Percentiles rank a stretch among this genome's conserved stretches.
Evolutionary conservation across 192 early-diverging fungal genomes (phyloP).

Genomic region (Backusella psychrophila): DNA sequence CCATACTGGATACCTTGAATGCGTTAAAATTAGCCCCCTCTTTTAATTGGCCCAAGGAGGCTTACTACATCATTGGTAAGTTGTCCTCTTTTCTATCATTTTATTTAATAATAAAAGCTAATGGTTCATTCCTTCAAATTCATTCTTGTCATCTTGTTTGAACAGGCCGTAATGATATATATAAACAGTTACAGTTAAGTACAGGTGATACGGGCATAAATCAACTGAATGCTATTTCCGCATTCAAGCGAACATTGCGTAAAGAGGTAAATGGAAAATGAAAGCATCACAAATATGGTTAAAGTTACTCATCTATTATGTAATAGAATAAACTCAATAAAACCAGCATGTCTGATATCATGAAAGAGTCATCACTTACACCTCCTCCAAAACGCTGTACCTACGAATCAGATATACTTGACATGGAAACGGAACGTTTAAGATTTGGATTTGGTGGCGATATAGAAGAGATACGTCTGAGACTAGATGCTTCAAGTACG

Average conservation of each 20-base stretch:
- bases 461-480: not conserved
- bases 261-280: not conserved
- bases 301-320: no score
- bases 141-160: not conserved
- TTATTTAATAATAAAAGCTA: not conserved
- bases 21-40: not conserved
- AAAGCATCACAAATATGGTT: no score
- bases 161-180: conserved; percentile 4
- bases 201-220: not conserved
- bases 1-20: not conserved
- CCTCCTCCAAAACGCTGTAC: not conserved
- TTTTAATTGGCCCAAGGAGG: not conserved
- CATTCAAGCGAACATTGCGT: not conserved
- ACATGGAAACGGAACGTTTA: conserved; percentile 12
- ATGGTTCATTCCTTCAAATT: not conserved
- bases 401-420: not conserved
- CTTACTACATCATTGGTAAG: conserved; percentile 6
- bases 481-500: not conserved
- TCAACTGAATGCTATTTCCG: not conserved
- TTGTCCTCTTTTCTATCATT: not conserved
- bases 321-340: not conserved
- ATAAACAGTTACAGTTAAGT: conserved; percentile 1
- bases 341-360: not conserved
- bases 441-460: conserved; percentile 7
- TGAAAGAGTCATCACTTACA: not conserved